Percentiles rank a stretch among this genome's conserved stretches.
Conservation (phyloP, 495 filamentous ascomycete species). For the Hypoxylon lenormandii region DNA sequence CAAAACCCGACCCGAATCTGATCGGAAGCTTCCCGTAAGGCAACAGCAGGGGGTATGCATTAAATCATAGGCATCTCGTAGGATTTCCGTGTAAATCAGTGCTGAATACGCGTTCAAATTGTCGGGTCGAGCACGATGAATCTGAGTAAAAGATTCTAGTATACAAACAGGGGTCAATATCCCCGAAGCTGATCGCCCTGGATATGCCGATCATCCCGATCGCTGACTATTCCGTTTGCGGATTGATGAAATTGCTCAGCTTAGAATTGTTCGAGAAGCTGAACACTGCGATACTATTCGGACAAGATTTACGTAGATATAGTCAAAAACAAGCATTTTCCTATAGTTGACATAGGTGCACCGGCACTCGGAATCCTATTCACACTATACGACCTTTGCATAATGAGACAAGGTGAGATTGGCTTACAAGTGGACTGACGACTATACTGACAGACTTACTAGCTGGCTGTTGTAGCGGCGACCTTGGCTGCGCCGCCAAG, state of each 20-base stretch:
- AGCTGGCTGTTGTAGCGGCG: conserved; percentile 11
- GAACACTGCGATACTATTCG: no score
- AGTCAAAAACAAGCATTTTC: background rate
- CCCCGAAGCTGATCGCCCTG: conserved; percentile 26
- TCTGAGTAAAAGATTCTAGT: background rate
- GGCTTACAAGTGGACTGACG: background rate
- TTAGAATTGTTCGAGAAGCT: conserved; percentile 15
- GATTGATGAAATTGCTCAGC: conserved; percentile 2
- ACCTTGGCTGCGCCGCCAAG: conserved; percentile 24
- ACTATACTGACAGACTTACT: conserved; percentile 18
- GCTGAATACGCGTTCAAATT: conserved; percentile 11
- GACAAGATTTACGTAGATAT: background rate
- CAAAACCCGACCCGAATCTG: conserved; percentile 42
- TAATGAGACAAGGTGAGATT: background rate
- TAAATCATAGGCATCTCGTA: conserved; percentile 7
- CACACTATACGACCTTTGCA: background rate
- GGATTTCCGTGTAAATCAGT: conserved; percentile 1
- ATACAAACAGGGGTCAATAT: conserved; percentile 20
- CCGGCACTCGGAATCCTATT: background rate
- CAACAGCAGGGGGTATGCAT: conserved; percentile 14
- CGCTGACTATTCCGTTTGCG: conserved; percentile 5
- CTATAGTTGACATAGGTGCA: background rate
- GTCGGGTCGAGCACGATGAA: conserved; percentile 14
- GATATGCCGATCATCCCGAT: conserved; percentile 26
- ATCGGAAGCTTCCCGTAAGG: conserved; percentile 10